Conservation (phyloP, 345 rosid species). For the Eutrema heterophyllum region DNA sequence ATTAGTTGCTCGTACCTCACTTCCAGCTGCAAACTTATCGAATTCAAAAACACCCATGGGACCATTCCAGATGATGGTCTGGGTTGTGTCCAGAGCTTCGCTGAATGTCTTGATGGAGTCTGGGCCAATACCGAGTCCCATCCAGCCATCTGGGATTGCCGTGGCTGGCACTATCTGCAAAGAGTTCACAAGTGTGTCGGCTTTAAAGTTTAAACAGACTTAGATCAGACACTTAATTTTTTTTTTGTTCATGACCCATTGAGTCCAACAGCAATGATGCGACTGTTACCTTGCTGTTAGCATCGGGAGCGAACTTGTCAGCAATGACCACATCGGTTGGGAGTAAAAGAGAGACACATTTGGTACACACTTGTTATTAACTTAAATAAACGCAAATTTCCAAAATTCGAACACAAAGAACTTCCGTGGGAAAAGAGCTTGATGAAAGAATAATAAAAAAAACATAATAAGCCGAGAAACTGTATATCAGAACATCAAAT, state of each 20-base stretch:
- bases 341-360: conserved; percentile 71
- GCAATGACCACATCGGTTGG: conserved; percentile 89
- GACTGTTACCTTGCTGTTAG: conserved; percentile 72
- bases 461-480: no score
- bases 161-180: conserved; percentile 71
- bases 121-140: conserved; percentile 88
- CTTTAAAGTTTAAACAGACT: neutral
- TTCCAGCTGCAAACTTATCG: conserved; percentile 81
- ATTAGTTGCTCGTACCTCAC: conserved; percentile 44
- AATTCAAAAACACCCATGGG: conserved; percentile 98
- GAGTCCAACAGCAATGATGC: neutral
- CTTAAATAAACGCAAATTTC: no score
- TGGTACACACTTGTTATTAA: conserved; percentile 8
- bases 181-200: conserved; percentile 6
- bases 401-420: no score
- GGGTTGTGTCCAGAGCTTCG: conserved; percentile 66
- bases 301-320: conserved; percentile 87
- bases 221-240: neutral
- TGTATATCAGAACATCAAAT: neutral
- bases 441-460: no score
- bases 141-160: conserved; percentile 92
- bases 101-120: conserved; percentile 72
- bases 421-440: no score
- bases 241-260: neutral
- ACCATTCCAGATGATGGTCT: conserved; percentile 96